Conservation (phyloP, 202 grass and related monocot genomes). For the Carex sylvatica region DNA sequence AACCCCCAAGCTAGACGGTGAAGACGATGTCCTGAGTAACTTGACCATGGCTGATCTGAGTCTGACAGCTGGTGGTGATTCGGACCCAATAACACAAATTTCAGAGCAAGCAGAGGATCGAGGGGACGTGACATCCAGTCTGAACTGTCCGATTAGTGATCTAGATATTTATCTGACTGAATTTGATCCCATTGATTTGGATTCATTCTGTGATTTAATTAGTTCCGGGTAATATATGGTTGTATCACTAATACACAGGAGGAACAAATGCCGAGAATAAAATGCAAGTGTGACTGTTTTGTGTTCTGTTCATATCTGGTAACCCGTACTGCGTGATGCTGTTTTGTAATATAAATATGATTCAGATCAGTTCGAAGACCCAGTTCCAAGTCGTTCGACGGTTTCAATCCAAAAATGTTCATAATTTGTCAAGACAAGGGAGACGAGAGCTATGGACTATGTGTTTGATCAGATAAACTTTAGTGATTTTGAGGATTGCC, state of each 20-base stretch:
- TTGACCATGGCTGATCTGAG: conserved; percentile 31
- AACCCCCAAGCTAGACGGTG: conserved; percentile 32
- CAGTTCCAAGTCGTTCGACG: background rate
- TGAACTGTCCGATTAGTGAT: background rate
- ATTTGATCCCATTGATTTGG: background rate
- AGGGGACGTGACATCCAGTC: conserved; percentile 59
- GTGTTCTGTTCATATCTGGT: background rate
- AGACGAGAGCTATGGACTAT: background rate
- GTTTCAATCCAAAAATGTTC: background rate
- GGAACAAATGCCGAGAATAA: background rate
- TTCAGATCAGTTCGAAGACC: background rate
- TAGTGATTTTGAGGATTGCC: background rate
- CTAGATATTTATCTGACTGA: background rate
- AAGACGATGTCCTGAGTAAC: conserved; percentile 75
- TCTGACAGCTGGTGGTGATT: conserved; percentile 18
- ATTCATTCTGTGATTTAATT: background rate
- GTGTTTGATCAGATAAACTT: background rate
- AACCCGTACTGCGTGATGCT: background rate
- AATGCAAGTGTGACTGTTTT: background rate
- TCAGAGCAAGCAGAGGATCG: conserved; percentile 29
- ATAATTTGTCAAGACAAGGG: background rate
- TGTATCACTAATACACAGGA: background rate
- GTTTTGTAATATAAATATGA: conserved; percentile 2
- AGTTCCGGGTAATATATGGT: conserved; percentile 9
- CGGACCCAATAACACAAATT: background rate